phyloP scores from a whole-genome alignment of 768 basidiomycete genomes.

The Calocera viscosa region DNA sequence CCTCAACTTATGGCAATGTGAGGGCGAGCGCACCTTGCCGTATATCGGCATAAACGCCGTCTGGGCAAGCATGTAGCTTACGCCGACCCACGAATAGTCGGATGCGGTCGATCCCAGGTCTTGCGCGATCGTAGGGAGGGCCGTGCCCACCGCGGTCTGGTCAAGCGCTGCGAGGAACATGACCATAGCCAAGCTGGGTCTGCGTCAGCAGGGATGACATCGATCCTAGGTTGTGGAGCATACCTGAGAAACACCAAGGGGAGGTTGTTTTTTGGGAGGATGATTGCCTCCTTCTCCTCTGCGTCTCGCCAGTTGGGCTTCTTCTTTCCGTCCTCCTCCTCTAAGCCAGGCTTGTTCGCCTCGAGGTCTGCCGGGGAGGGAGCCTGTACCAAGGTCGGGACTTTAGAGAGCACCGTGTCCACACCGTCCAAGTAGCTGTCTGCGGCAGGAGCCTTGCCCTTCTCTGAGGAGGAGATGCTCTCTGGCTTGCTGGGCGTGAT shows the following conservation, averaged over 20 bases:
- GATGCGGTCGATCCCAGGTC: constrained; percentile 45
- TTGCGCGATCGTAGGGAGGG: constrained; percentile 49
- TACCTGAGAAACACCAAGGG: background rate
- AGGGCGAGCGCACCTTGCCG: background rate
- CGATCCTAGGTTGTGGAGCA: background rate
- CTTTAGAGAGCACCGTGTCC: background rate
- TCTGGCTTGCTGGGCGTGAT: background rate
- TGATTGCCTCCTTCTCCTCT: background rate
- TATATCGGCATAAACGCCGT: background rate
- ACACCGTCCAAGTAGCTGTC: background rate
- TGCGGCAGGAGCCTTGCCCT: background rate
- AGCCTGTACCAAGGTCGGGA: background rate
- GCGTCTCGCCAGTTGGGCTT: constrained; percentile 1
- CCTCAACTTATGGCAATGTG: background rate
- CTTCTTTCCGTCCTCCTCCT: background rate
- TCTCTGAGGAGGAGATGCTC: background rate
- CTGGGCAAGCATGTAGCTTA: constrained; percentile 8
- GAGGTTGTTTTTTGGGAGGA: constrained; percentile 5
- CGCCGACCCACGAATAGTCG: constrained; percentile 60
- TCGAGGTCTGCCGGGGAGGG: background rate
- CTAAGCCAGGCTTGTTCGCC: background rate
- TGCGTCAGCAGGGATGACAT: constrained; percentile 1
- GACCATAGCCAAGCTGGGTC: constrained; percentile 1
- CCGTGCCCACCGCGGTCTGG: constrained; percentile 21
- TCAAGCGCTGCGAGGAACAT: constrained; percentile 35